Evolutionary conservation across 345 rosid species (phyloP), one percentile per base, ranked within the genome.

Genomic region (Psidium guajava): DNA sequence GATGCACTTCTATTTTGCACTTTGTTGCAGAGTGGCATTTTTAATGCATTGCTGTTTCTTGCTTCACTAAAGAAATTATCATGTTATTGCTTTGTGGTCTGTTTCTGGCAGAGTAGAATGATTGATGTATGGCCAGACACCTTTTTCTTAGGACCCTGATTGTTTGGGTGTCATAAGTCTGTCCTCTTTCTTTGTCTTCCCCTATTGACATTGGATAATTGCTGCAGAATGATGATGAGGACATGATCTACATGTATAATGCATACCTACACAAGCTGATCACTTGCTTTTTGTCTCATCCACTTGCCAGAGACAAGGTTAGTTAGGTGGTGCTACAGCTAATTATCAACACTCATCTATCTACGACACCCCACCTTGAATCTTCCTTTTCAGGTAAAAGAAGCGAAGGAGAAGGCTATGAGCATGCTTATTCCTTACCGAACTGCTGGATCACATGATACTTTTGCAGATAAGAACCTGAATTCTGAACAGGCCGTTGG

Each of bases 361-460:
- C 50, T 44, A 49, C 32, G 6, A 32, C 83, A 47, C 83, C 24
- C 36, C 25, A n/a, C n/a, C 58, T 36, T 57, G 28, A 44, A n/a
- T 51, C 82, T 85, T 61, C 84, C 85, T 87, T 86, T 12, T 69
- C 81, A 97, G 99, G 97, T 97, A 49, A 97, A 95, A 89, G 96
- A 94, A 88, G 91, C 98, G 42, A 95, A 97, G 89, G 99, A 97
- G 87, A 93, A 93, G 94, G 95, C 98, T 80, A 94, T 94, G 98
- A 87, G 89, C 86, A 86, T 88, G 83, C 95, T 93, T 83, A 94
- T 91, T 87, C 89, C 98, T 24, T 94, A 93, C 88, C 92, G 95
- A 58, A 59, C 87, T 55, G 84, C 89, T 85, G 93, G 90, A 51
- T 83, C 92, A 53, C 94, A 85, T 86, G 97, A 94, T 89, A 74